These are phyloP conservation scores for Clarireedia sp. DNA, from an alignment of 2,329 filamentous ascomycete species.

Conservation along the genomic window DNA sequence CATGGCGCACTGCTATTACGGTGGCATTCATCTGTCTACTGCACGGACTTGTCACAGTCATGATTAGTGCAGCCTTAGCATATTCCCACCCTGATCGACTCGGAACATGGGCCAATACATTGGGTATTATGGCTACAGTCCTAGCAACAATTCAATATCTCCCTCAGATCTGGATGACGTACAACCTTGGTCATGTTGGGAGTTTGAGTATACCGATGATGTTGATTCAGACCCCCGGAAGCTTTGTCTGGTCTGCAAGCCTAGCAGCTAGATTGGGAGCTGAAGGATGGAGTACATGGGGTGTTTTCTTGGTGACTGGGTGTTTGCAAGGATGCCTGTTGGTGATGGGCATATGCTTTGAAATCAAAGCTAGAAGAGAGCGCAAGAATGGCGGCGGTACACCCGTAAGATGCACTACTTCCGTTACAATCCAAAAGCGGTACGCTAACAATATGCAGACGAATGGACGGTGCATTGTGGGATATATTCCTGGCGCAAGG, in stretches of 20 bases:
- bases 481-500: conserved; percentile 10
- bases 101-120: conserved; percentile 72
- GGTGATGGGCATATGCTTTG: conserved; percentile 71
- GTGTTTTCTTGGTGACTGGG: conserved; percentile 81
- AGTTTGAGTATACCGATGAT: conserved; percentile 96
- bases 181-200: conserved; percentile 73
- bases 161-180: conserved; percentile 91
- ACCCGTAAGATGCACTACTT: conserved; percentile 9
- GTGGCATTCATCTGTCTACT: conserved; percentile 67
- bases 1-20: conserved; percentile 69
- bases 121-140: conserved; percentile 70
- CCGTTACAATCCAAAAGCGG: not conserved
- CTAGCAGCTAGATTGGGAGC: conserved; percentile 70
- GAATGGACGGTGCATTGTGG: conserved; percentile 11
- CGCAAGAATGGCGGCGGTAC: conserved; percentile 10
- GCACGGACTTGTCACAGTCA: conserved; percentile 64
- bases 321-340: conserved; percentile 75
- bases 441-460: conserved; percentile 9
- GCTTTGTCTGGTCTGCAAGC: conserved; percentile 81
- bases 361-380: conserved; percentile 35
- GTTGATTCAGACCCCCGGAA: conserved; percentile 93
- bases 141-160: conserved; percentile 87
- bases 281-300: conserved; percentile 92
- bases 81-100: conserved; percentile 55
- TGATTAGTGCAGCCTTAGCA: conserved; percentile 62